phyloP scores from a whole-genome alignment of 2,329 filamentous ascomycete genomes.

The Apiospora malaysiana region DNA sequence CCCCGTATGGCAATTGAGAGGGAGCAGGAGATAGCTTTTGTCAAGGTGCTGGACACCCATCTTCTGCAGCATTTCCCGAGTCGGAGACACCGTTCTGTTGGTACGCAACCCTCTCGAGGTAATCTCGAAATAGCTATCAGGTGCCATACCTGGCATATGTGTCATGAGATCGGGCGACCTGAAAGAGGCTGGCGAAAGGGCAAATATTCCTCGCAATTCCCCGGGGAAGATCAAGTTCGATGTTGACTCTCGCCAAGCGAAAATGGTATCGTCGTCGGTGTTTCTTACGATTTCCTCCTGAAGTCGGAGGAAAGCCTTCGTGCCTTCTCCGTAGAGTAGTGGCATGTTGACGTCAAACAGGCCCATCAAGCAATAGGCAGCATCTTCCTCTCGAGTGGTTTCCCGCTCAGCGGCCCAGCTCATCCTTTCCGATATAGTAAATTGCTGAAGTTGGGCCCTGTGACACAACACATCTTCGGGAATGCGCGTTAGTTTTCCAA shows the following conservation, averaged over 20 bases:
- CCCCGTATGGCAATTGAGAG: background rate
- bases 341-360: constrained; percentile 29
- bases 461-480: background rate
- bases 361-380: constrained; percentile 28
- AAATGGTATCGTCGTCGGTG: constrained; percentile 15
- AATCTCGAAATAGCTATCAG: background rate
- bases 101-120: background rate
- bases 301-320: constrained; percentile 27
- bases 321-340: constrained; percentile 26
- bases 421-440: constrained; percentile 10
- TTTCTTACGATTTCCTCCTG: constrained; percentile 27
- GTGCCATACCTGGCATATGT: background rate
- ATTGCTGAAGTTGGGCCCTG: too few relatives aligned
- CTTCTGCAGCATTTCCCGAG: background rate
- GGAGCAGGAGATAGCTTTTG: background rate
- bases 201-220: background rate
- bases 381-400: constrained; percentile 27
- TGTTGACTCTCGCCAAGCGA: background rate
- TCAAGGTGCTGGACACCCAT: background rate
- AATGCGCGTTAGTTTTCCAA: background rate
- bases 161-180: background rate
- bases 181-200: background rate
- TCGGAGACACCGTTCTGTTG: background rate
- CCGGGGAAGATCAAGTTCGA: background rate
- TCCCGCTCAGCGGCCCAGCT: constrained; percentile 24